Conservation (phyloP, 2,329 filamentous ascomycete species). For the Hortaea werneckii region DNA sequence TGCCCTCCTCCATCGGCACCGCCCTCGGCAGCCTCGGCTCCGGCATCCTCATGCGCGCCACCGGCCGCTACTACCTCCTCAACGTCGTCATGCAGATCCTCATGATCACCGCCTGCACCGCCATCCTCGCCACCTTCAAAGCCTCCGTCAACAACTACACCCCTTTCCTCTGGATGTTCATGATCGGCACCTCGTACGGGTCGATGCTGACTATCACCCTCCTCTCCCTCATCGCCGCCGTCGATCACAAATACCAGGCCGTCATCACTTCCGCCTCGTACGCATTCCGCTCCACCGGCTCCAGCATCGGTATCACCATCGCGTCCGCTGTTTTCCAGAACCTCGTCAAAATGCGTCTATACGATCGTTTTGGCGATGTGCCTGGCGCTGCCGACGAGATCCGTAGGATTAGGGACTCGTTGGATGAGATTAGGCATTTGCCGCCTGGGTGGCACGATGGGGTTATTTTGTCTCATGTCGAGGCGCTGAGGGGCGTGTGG, state of each 20-base stretch:
- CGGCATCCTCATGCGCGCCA: slow-evolving; percentile 68
- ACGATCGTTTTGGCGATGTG: slow-evolving; percentile 55
- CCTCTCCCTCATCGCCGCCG: slow-evolving; percentile 69
- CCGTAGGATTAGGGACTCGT: slow-evolving; percentile 57
- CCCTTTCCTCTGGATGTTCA: slow-evolving; percentile 57
- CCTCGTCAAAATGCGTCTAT: slow-evolving; percentile 56
- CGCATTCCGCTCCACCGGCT: slow-evolving; percentile 66
- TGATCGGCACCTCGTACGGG: slow-evolving; percentile 66
- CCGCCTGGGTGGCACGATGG: slow-evolving; percentile 59
- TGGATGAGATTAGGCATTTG: slow-evolving; percentile 60
- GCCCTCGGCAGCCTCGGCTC: slow-evolving; percentile 58
- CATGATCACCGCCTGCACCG: slow-evolving; percentile 28
- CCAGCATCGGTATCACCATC: slow-evolving; percentile 62
- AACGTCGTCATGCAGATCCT: slow-evolving; percentile 30
- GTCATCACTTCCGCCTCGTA: slow-evolving; percentile 80
- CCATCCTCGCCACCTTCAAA: slow-evolving; percentile 38
- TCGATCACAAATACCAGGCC: slow-evolving; percentile 75
- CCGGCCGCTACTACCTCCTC: slow-evolving; percentile 58
- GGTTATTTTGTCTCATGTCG: slow-evolving; percentile 65
- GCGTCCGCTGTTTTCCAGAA: slow-evolving; percentile 81
- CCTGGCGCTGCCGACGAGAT: slow-evolving; percentile 61
- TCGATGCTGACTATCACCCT: slow-evolving; percentile 74
- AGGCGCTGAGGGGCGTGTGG: slow-evolving; percentile 68
- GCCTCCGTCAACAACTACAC: slow-evolving; percentile 49
- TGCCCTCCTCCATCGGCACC: slow-evolving; percentile 64